phyloP scores from a whole-genome alignment of 345 rosid genomes.

The Clarkia xantiana region DNA sequence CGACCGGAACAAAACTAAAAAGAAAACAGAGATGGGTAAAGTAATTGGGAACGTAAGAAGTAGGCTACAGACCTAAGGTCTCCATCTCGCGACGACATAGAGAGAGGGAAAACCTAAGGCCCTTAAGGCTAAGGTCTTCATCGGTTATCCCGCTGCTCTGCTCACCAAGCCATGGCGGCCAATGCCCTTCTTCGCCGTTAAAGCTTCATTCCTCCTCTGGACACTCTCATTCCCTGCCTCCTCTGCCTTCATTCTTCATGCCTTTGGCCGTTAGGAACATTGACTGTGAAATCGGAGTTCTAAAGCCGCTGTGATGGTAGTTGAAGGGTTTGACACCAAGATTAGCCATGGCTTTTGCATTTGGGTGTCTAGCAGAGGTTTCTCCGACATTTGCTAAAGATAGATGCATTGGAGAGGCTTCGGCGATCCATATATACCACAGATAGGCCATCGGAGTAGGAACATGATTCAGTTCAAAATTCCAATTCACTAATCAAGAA shows the following conservation, averaged over 20 bases:
- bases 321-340: slow-evolving; percentile 4
- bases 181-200: no score
- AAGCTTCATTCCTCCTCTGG: no score
- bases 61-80: no score
- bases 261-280: slow-evolving; percentile 11
- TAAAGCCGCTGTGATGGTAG: slow-evolving; percentile 10
- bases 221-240: no score
- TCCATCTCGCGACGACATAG: no score
- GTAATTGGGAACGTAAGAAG: no score
- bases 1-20: no score
- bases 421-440: slow-evolving; percentile 19
- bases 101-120: no score
- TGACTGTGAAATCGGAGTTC: slow-evolving; percentile 4
- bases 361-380: slow-evolving; percentile 8
- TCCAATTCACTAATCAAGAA: background rate
- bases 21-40: no score
- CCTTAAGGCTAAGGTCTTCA: no score
- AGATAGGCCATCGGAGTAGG: slow-evolving; percentile 13
- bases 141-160: no score
- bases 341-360: slow-evolving; percentile 9
- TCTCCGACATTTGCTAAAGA: slow-evolving; percentile 16
- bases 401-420: slow-evolving; percentile 10
- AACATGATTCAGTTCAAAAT: background rate
- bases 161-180: no score
- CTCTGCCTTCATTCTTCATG: slow-evolving; percentile 12